Conservation (phyloP, 305 asterid species). For the Striga hermonthica region DNA sequence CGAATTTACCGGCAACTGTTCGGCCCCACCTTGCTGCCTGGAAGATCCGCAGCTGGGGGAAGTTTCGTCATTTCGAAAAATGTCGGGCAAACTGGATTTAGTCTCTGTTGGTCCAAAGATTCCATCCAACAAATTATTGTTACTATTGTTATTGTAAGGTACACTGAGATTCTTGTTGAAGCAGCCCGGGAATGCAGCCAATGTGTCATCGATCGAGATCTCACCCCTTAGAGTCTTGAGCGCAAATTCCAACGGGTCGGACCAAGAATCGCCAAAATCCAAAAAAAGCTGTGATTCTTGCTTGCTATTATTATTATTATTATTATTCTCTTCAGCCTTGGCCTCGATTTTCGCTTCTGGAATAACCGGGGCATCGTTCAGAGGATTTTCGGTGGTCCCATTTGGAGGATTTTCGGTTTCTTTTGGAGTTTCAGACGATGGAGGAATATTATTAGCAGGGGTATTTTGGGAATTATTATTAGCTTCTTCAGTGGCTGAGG, state of each 20-base stretch:
- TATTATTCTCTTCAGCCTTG: too few relatives aligned
- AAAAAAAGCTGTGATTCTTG: slow-evolving; percentile 38
- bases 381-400: background rate
- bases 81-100: slow-evolving; percentile 32
- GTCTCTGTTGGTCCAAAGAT: slow-evolving; percentile 30
- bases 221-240: slow-evolving; percentile 69
- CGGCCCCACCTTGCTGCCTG: slow-evolving; percentile 30
- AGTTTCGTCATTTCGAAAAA: slow-evolving; percentile 35
- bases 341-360: slow-evolving; percentile 27
- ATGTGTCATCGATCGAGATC: slow-evolving; percentile 46
- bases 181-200: slow-evolving; percentile 33
- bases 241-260: slow-evolving; percentile 68
- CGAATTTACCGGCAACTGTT: slow-evolving; percentile 32
- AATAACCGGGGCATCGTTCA: slow-evolving; percentile 16
- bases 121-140: slow-evolving; percentile 10
- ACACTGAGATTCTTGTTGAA: slow-evolving; percentile 27
- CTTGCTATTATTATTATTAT: slow-evolving; percentile 29
- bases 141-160: slow-evolving; percentile 23
- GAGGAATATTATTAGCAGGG: slow-evolving; percentile 24
- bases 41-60: slow-evolving; percentile 27
- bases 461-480: slow-evolving; percentile 18
- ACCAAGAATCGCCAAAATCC: slow-evolving; percentile 56
- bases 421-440: background rate
- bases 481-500: slow-evolving; percentile 29
- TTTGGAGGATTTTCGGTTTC: slow-evolving; percentile 26